Evolutionary conservation across 2,329 filamentous ascomycete species (phyloP), one percentile per base, ranked within the genome.

Genomic region (Sphaerulina populicola): DNA sequence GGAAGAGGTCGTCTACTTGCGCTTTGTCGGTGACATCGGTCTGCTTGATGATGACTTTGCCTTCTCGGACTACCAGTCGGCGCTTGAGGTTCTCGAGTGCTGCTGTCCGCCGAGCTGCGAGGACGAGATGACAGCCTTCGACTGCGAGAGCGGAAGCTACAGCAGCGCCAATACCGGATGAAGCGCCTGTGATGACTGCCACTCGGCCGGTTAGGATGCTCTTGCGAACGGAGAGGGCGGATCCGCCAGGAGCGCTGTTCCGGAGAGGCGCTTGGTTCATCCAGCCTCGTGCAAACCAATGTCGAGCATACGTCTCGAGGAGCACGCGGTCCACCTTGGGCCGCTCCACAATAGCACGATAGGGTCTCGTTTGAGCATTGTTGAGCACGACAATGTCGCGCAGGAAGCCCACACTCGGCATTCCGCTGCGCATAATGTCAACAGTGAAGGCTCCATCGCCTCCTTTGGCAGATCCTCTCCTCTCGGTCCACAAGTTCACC

Each of bases 231-330:
- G 70, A 68, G 44, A 71, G 70, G 3, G 67, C 68, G 15, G 71
- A 64, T 6, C 72, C 72, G 30, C 72, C 72, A 2, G 72, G 66
- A 44, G 73, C 71, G 42, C 71, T 65, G 10, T 73, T 72, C 5
- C 74, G 74, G 3, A 71, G 71, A 3, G 86, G 85, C 14, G 83
- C 76, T 2, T 72, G 74, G 5, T 80, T 75, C 4, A 91, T 74
- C 86, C 86, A 91, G 40, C 86, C 86, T 66, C 86, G 74, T 14
- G 85, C 84, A 63, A 84, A 90, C 75, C 86, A 91, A 66, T 90
- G 84, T 12, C 86, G 83, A 18, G 83, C 79, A 64, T 91, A 91
- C 0, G 82, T 90, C 66, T 86, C 82, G 6, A 89, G 77, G n/a
- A 91, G 72, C 11, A 79, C 74, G 14, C 69, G 72, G 62, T 89